Evolutionary conservation across 163 green algal genomes (phyloP), one percentile per base, ranked within the genome.

Genomic region (Chlorella variabilis): DNA sequence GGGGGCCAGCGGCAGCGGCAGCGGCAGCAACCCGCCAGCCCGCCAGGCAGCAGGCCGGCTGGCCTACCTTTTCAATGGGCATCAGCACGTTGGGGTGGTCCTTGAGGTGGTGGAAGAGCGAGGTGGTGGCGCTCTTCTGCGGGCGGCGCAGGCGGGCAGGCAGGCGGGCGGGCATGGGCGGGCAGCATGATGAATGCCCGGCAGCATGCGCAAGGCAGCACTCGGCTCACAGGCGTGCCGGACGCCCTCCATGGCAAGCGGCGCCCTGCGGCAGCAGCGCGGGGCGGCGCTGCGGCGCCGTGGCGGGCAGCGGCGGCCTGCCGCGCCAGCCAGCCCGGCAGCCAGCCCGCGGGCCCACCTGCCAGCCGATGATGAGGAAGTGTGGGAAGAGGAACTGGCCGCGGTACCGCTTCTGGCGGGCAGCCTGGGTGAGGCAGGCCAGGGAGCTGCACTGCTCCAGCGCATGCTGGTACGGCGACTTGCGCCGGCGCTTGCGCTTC

Each of bases 101-200:
- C 38, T 70, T 68, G 29, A 86, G 42, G 71, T 86, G 74, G 48
- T 70, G 61, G 54, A 82, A 82, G 15, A 86, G 42, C 21, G 73
- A 87, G 29, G 83, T 84, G 33, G 69, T 87, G 54, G 83, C 80
- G 36, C 59, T 58, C 67, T 87, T 87, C 62, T 87, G 82, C 62
- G 13, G 20, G 1, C 1, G 15, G 29, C 11, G 4, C 45, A 54
- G 45, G 45, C 45, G 15, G 45, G 38, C 13, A 62, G 41, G 41
- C 13, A 17, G 68, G n/a, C 41, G 41, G 25, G 38, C 66, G 36
- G 25, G 38, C 66, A 1, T n/a, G n/a, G n/a, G n/a, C n/a, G n/a
- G n/a, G n/a, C n/a, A n/a, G n/a, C n/a, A n/a, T n/a, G n/a, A n/a
- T n/a, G n/a, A n/a, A n/a, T n/a, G n/a, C n/a, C n/a, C n/a, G n/a